Evolutionary conservation across 805 yeast species (phyloP).

Genomic region (Dipodascus geniculatus): DNA sequence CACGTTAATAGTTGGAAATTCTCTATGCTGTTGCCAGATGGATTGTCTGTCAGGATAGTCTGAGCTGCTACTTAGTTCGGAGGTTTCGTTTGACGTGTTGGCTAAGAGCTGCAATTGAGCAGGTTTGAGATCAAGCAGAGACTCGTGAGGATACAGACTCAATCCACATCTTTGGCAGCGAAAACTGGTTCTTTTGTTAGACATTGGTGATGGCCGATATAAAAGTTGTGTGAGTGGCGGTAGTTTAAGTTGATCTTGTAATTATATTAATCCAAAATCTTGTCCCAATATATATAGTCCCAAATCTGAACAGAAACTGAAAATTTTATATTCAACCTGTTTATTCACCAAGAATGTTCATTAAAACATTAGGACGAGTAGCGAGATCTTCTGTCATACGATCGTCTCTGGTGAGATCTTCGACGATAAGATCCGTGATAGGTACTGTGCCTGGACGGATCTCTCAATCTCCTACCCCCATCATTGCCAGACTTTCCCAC

Average conservation of each 20-base stretch:
- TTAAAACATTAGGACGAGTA: background rate
- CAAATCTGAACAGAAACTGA: too few species aligned
- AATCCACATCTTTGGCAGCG: slow-evolving; percentile 54
- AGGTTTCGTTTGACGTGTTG: slow-evolving; percentile 19
- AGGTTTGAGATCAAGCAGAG: slow-evolving; percentile 38
- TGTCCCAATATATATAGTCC: too few species aligned
- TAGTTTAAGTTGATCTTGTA: background rate
- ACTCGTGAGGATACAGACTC: slow-evolving; percentile 44
- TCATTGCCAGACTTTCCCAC: too few species aligned
- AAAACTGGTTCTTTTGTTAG: background rate
- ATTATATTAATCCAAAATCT: too few species aligned
- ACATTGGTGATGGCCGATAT: background rate
- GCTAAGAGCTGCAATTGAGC: slow-evolving; percentile 46
- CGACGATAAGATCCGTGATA: too few species aligned
- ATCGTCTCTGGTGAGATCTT: background rate
- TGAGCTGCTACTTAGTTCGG: slow-evolving; percentile 9
- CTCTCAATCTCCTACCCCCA: too few species aligned
- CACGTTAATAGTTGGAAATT: slow-evolving; percentile 10
- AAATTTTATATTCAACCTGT: too few species aligned
- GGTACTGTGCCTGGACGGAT: too few species aligned
- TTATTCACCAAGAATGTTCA: too few species aligned
- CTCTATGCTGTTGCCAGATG: slow-evolving; percentile 10
- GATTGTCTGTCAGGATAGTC: background rate
- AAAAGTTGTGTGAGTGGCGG: background rate
- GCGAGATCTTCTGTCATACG: background rate